These are phyloP conservation scores for Plantago coronopus DNA, from an alignment of 305 asterid genomes.

Conservation along the genomic window DNA sequence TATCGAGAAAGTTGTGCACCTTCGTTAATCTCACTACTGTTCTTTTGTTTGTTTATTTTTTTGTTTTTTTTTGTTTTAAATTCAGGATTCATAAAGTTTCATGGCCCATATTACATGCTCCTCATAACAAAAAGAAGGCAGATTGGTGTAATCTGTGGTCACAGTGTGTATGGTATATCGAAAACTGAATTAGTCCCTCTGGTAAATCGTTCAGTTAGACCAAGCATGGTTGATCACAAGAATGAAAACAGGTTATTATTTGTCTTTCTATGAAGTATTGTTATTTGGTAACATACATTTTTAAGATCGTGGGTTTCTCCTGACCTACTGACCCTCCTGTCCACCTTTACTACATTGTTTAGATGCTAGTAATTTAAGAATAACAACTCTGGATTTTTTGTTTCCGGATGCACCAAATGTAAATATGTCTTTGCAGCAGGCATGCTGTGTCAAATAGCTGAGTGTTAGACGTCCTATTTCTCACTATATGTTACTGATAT, in stretches of 20 bases:
- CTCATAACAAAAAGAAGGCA: conserved; percentile 87
- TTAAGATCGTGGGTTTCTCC: no score
- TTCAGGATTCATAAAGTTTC: conserved; percentile 87
- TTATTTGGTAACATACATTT: neutral
- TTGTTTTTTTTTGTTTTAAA: no score
- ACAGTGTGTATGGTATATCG: conserved; percentile 72
- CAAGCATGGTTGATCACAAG: conserved; percentile 49
- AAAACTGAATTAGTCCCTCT: conserved; percentile 80
- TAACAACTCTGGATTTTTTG: no score
- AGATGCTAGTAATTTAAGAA: no score
- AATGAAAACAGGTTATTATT: conserved; percentile 75
- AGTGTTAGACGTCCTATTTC: conserved; percentile 15
- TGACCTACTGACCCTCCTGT: no score
- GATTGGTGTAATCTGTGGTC: conserved; percentile 94
- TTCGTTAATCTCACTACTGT: conserved; percentile 20
- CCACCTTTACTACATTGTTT: no score
- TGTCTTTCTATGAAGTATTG: conserved; percentile 20
- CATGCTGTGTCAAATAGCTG: neutral
- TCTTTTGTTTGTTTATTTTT: conserved; percentile 24
- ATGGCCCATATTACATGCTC: conserved; percentile 93
- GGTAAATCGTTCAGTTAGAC: conserved; percentile 55
- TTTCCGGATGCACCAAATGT: no score
- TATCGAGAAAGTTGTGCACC: conserved; percentile 6
- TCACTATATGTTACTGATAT: conserved; percentile 25
- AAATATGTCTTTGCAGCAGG: no score